Percentiles rank a stretch among this genome's conserved stretches.
Evolutionary conservation across 1,284 basidiomycete species (phyloP).

Genomic region (Irpex lacteus): DNA sequence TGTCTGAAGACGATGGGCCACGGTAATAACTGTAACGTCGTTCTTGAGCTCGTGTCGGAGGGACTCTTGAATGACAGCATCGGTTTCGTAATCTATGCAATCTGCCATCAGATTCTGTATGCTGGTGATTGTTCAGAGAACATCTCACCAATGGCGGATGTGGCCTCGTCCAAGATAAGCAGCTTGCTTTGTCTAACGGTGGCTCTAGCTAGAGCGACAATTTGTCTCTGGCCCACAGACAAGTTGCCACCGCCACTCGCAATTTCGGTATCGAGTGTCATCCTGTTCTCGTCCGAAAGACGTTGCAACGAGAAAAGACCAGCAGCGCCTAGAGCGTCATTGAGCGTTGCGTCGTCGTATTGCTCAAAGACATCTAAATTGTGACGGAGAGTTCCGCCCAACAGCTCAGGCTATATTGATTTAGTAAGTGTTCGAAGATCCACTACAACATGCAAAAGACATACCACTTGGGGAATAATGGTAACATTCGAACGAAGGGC

Average conservation of each 20-base stretch:
- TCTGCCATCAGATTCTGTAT: background rate
- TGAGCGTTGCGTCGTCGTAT: conserved; percentile 64
- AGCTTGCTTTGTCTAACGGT: conserved; percentile 57
- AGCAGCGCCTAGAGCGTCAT: conserved; percentile 52
- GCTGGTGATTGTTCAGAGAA: background rate
- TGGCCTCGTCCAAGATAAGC: conserved; percentile 57
- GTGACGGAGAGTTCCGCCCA: conserved; percentile 54
- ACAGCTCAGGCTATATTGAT: conserved; percentile 52
- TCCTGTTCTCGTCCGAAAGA: conserved; percentile 43
- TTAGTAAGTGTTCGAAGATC: background rate
- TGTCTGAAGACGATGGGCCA: conserved; percentile 70
- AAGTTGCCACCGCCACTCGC: conserved; percentile 62
- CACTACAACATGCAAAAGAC: conserved; percentile 9
- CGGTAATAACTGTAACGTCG: conserved; percentile 60
- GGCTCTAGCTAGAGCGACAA: conserved; percentile 56
- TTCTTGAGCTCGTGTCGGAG: conserved; percentile 49
- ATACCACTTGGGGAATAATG: conserved; percentile 43
- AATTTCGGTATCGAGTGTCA: conserved; percentile 50
- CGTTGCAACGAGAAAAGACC: conserved; percentile 51
- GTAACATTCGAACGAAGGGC: conserved; percentile 46
- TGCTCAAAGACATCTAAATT: conserved; percentile 74
- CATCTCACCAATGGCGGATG: conserved; percentile 28
- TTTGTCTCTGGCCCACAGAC: conserved; percentile 69
- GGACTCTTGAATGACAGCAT: conserved; percentile 56
- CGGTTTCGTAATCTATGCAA: conserved; percentile 53